phyloP scores from a whole-genome alignment of 2,329 filamentous ascomycete species.

The Torrubiella hemipterigena region DNA sequence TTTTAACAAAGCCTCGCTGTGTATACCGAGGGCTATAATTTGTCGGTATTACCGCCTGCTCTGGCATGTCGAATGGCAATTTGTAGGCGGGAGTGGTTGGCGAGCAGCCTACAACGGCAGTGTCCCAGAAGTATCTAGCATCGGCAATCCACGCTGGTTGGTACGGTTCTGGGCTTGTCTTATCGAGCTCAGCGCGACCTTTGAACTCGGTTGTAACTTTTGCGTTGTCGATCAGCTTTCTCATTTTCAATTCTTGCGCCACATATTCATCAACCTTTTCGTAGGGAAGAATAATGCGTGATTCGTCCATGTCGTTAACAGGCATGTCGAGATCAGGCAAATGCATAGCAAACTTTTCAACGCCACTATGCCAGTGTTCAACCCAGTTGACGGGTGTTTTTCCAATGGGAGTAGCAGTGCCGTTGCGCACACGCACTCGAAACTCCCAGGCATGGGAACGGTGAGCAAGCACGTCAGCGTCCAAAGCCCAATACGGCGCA shows the following conservation, averaged over 20 bases:
- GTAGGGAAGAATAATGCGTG: slow-evolving; percentile 47
- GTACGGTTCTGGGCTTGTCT: slow-evolving; percentile 19
- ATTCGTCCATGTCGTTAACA: slow-evolving; percentile 53
- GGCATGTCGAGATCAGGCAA: slow-evolving; percentile 56
- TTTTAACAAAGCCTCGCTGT: slow-evolving; percentile 38
- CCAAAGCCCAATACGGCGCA: slow-evolving; percentile 47
- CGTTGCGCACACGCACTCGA: slow-evolving; percentile 35
- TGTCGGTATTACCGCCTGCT: slow-evolving; percentile 19
- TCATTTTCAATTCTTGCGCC: slow-evolving; percentile 29
- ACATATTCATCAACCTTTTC: slow-evolving; percentile 41
- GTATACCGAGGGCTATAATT: slow-evolving; percentile 23
- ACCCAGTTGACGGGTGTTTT: slow-evolving; percentile 30
- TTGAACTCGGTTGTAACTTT: slow-evolving; percentile 31
- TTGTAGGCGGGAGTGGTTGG: slow-evolving; percentile 37
- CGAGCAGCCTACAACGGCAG: slow-evolving; percentile 43
- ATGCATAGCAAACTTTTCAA: slow-evolving; percentile 36
- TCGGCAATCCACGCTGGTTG: slow-evolving; percentile 34
- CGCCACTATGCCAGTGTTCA: slow-evolving; percentile 34
- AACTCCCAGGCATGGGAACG: slow-evolving; percentile 30
- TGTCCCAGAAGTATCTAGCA: slow-evolving; percentile 44
- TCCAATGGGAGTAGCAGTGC: slow-evolving; percentile 26
- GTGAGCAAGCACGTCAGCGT: slow-evolving; percentile 23
- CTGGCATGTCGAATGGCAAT: slow-evolving; percentile 17
- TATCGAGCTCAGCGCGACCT: slow-evolving; percentile 24
- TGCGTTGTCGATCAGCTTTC: slow-evolving; percentile 28